phyloP scores from a whole-genome alignment of 1,284 basidiomycete genomes.

The Apiotrichum mycotoxinovorans region DNA sequence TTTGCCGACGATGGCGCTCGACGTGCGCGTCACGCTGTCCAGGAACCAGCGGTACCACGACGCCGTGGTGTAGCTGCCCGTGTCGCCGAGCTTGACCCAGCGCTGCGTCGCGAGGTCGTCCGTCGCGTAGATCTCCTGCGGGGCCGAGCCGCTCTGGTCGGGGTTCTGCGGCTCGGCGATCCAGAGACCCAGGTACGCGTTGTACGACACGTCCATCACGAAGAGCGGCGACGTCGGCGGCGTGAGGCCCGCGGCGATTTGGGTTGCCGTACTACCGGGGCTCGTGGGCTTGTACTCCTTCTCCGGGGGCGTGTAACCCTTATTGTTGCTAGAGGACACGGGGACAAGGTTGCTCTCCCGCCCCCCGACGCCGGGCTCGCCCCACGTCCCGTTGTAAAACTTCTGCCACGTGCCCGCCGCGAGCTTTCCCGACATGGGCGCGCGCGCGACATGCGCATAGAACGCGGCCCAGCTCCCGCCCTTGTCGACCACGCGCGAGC shows the following conservation, averaged over 20 bases:
- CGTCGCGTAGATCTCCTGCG: constrained; percentile 14
- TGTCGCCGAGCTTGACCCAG: constrained; percentile 14
- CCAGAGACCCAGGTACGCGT: constrained; percentile 16
- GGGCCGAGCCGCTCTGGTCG: constrained; percentile 8
- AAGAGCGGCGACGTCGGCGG: constrained; percentile 12
- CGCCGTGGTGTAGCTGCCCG: constrained; percentile 12
- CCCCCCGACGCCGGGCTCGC: constrained; percentile 12
- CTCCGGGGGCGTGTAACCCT: background rate
- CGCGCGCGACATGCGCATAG: constrained; percentile 14
- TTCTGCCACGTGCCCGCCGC: constrained; percentile 10
- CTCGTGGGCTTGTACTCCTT: constrained; percentile 8
- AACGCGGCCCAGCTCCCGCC: constrained; percentile 12
- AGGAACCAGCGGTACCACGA: constrained; percentile 18
- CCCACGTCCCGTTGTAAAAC: constrained; percentile 13
- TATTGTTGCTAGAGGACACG: background rate
- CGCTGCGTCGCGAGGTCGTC: constrained; percentile 9
- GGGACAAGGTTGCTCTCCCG: constrained; percentile 13
- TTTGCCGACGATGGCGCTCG: constrained; percentile 6
- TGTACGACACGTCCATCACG: constrained; percentile 16
- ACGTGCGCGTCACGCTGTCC: constrained; percentile 1
- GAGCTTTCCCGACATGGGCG: constrained; percentile 9
- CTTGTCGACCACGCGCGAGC: constrained; percentile 6
- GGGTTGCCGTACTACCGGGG: background rate
- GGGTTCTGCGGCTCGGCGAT: constrained; percentile 12
- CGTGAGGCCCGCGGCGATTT: background rate